These are phyloP conservation scores for Alliaria petiolata DNA, from an alignment of 345 rosid species.

Conservation along the genomic window DNA sequence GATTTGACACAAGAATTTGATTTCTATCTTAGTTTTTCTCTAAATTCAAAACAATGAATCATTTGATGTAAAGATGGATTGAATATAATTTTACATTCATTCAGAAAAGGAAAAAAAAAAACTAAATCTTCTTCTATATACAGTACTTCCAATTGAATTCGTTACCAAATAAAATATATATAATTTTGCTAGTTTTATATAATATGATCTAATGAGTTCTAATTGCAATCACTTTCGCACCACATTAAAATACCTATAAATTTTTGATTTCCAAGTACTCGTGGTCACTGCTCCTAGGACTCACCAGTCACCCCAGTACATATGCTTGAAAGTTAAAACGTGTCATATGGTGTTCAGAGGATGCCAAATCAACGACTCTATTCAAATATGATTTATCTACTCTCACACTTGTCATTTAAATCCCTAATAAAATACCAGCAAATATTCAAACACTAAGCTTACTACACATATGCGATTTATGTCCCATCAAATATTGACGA, in stretches of 20 bases:
- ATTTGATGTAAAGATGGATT: no score
- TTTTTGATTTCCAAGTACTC: background rate
- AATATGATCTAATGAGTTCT: background rate
- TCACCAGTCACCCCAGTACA: no score
- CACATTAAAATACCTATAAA: background rate
- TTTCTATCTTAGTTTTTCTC: no score
- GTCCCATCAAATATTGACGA: no score
- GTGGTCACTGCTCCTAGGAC: background rate
- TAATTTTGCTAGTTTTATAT: no score
- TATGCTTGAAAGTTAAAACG: slow-evolving; percentile 4
- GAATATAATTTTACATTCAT: no score
- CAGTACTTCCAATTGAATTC: no score
- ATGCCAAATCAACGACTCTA: slow-evolving; percentile 6
- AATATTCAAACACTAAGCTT: background rate
- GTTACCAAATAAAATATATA: no score
- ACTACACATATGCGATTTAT: no score
- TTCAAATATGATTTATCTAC: background rate
- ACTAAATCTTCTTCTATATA: background rate
- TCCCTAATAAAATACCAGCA: background rate
- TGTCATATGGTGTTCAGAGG: slow-evolving; percentile 5
- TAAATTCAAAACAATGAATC: no score
- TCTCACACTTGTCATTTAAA: slow-evolving; percentile 1
- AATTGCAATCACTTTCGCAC: background rate
- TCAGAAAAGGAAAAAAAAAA: no score
- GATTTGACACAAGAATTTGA: no score